Percentiles rank a stretch among this genome's conserved stretches.
Evolutionary conservation across 202 grass and related monocot genomes (phyloP).

Genomic region (Carex sylvatica): DNA sequence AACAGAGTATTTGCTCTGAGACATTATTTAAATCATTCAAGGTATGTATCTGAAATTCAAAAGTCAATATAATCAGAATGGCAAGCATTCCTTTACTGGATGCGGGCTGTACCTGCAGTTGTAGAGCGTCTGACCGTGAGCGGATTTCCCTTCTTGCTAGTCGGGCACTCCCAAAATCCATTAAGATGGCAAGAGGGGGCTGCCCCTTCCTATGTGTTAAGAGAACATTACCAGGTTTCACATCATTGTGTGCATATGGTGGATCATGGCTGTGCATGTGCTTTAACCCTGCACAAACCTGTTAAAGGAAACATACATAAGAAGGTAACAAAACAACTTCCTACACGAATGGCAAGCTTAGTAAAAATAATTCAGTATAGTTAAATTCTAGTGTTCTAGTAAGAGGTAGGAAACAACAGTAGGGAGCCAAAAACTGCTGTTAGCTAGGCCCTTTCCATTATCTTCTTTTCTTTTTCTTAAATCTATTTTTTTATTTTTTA

Average conservation of each 20-base stretch:
- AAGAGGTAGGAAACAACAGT: background rate
- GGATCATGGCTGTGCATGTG: slow-evolving; percentile 97
- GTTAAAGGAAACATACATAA: slow-evolving; percentile 22
- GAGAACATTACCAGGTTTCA: slow-evolving; percentile 97
- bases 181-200: slow-evolving; percentile 77
- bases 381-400: background rate
- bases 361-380: background rate
- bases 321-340: slow-evolving; percentile 14
- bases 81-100: background rate
- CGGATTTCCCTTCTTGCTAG: slow-evolving; percentile 79
- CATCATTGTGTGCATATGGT: slow-evolving; percentile 96
- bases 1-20: background rate
- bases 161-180: slow-evolving; percentile 97
- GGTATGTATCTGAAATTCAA: slow-evolving; percentile 13
- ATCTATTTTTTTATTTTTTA: background rate
- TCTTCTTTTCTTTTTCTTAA: background rate
- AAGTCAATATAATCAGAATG: background rate
- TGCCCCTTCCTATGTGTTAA: slow-evolving; percentile 74
- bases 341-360: background rate
- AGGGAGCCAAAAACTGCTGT: background rate
- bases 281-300: slow-evolving; percentile 92
- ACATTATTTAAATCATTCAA: background rate
- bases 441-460: background rate
- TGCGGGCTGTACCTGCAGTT: slow-evolving; percentile 49
- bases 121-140: slow-evolving; percentile 80